Percentiles rank a stretch among this genome's conserved stretches.
Conservation (phyloP, 768 basidiomycete species). For the Termitomyces sp. region DNA sequence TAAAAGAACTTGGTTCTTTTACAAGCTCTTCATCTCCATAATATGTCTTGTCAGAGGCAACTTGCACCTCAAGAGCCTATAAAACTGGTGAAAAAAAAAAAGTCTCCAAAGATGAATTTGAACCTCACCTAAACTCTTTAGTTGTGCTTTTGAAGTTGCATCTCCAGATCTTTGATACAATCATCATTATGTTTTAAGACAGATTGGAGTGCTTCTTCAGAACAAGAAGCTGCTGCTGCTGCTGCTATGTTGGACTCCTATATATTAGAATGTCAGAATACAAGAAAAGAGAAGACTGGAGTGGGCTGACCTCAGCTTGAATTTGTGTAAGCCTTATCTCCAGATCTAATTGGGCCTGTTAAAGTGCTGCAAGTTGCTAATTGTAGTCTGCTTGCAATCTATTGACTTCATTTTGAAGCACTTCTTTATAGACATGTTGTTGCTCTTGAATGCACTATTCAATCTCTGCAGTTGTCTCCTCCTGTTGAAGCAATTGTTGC, state of each 20-base stretch:
- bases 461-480: not conserved
- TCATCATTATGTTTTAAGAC: not conserved
- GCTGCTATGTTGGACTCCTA: not conserved
- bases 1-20: not conserved
- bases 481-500: not conserved
- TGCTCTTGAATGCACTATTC: not conserved
- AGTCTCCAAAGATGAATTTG: not conserved
- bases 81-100: not conserved
- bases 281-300: not conserved
- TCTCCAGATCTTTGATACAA: not conserved
- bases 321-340: too few species aligned
- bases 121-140: not conserved
- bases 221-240: not conserved
- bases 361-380: too few species aligned
- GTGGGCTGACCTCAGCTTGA: not conserved
- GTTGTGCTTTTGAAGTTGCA: not conserved
- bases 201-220: not conserved
- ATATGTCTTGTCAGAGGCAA: not conserved
- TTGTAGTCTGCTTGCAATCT: too few species aligned
- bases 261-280: not conserved
- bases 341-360: too few species aligned
- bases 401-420: too few species aligned
- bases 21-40: not conserved
- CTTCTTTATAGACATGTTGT: too few species aligned
- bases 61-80: not conserved